A percentile compares a stretch with the other conserved stretches of the same genome.
These are phyloP conservation scores for Rhododendron ferrugineum DNA, from an alignment of 148 eudicot genomes.

Conservation along the genomic window DNA sequence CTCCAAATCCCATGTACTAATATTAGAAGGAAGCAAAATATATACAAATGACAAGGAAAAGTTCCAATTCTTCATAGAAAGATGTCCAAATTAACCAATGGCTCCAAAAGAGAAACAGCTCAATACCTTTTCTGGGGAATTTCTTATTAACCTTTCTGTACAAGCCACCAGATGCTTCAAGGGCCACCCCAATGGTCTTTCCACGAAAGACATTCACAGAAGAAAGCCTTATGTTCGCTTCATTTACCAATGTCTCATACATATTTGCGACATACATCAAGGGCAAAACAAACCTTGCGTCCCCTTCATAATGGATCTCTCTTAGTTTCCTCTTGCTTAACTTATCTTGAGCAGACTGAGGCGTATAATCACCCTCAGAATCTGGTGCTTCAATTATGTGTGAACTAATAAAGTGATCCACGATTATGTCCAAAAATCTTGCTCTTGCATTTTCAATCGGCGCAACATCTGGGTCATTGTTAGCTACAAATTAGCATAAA, in stretches of 20 bases:
- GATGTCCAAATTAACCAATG: background rate
- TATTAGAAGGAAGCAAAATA: background rate
- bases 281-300: conserved; percentile 71
- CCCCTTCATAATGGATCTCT: conserved; percentile 74
- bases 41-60: background rate
- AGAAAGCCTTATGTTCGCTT: conserved; percentile 62
- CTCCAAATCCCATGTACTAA: background rate
- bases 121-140: conserved; percentile 81
- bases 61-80: background rate
- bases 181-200: conserved; percentile 85
- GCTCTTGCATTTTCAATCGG: conserved; percentile 86
- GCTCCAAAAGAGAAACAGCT: background rate
- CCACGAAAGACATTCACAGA: conserved; percentile 73
- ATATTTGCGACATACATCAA: conserved; percentile 95
- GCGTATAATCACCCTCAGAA: conserved; percentile 38
- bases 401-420: conserved; percentile 61
- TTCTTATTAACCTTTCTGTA: conserved; percentile 83
- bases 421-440: conserved; percentile 70
- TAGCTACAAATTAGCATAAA: conserved; percentile 13
- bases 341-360: conserved; percentile 58
- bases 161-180: conserved; percentile 97
- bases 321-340: conserved; percentile 65
- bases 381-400: conserved; percentile 57
- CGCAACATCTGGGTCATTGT: conserved; percentile 48
- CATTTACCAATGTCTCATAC: conserved; percentile 78